Conservation (phyloP, 345 rosid genomes). For the Lepidium aucheri region DNA sequence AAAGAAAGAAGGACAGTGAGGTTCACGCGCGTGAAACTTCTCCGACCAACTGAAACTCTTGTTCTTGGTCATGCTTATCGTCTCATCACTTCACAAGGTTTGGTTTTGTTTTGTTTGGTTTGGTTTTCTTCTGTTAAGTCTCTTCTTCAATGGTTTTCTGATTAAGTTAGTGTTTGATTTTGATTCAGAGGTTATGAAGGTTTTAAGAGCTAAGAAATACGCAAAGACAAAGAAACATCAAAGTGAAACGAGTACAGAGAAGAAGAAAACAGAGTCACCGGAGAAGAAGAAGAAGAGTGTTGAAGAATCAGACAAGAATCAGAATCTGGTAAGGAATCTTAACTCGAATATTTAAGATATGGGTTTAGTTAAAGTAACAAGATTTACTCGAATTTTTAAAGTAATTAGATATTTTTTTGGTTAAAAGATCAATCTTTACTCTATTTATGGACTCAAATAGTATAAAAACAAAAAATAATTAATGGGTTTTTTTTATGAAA, state of each 20-base stretch:
- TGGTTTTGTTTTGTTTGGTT: not conserved
- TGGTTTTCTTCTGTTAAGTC: not conserved
- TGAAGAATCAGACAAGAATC: slow-evolving; percentile 26
- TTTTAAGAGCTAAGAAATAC: slow-evolving; percentile 65
- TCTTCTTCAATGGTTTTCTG: no score
- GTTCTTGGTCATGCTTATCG: slow-evolving; percentile 92
- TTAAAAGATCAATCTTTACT: not conserved
- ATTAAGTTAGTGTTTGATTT: not conserved
- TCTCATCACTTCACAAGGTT: slow-evolving; percentile 92
- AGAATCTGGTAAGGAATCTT: slow-evolving; percentile 17
- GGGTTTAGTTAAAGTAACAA: not conserved
- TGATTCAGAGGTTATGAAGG: slow-evolving; percentile 74
- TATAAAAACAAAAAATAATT: not conserved
- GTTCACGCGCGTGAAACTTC: slow-evolving; percentile 86
- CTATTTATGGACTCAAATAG: not conserved
- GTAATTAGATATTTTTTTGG: not conserved
- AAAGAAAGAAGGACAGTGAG: slow-evolving; percentile 20
- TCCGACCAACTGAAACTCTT: slow-evolving; percentile 72
- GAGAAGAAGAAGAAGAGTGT: slow-evolving; percentile 19
- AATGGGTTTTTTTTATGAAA: not conserved
- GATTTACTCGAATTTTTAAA: not conserved
- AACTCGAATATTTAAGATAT: not conserved
- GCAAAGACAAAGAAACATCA: slow-evolving; percentile 64
- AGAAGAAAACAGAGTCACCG: slow-evolving; percentile 17
- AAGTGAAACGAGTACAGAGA: slow-evolving; percentile 33